These are phyloP conservation scores for Porcisia hertigi DNA, from an alignment of 208 protist genomes.

Conservation along the genomic window DNA sequence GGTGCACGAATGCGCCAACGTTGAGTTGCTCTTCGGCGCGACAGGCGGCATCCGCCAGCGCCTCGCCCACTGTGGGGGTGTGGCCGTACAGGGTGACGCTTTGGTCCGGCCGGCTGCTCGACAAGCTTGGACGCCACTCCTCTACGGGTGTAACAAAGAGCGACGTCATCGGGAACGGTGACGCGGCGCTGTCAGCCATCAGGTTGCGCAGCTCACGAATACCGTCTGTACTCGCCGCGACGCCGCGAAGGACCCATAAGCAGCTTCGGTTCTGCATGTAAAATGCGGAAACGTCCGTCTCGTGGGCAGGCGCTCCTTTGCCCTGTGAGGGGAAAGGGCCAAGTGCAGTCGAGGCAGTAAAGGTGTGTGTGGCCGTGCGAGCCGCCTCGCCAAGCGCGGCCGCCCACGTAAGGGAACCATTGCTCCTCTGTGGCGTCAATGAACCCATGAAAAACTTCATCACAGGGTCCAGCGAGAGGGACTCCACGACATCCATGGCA, in stretches of 20 bases:
- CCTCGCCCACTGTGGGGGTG: conserved; percentile 40
- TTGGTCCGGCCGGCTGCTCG: conserved; percentile 24
- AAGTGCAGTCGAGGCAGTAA: conserved; percentile 16
- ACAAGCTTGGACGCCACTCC: conserved; percentile 19
- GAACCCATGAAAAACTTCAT: conserved; percentile 76
- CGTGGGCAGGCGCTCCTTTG: background rate
- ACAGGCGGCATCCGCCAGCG: conserved; percentile 33
- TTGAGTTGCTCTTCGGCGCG: conserved; percentile 51
- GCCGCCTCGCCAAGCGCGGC: conserved; percentile 46
- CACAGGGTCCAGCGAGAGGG: conserved; percentile 59
- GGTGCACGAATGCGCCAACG: conserved; percentile 70
- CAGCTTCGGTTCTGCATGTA: conserved; percentile 33
- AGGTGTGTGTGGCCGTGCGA: conserved; percentile 23
- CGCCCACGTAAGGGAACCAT: conserved; percentile 25
- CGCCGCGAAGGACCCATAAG: conserved; percentile 67
- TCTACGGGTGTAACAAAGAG: conserved; percentile 40
- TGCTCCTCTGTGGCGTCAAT: conserved; percentile 20
- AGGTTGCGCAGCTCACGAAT: conserved; percentile 52
- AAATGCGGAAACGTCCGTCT: conserved; percentile 19
- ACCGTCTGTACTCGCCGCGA: conserved; percentile 34
- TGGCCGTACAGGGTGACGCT: conserved; percentile 57
- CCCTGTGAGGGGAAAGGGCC: background rate
- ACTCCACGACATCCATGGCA: conserved; percentile 55
- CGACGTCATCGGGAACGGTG: conserved; percentile 41
- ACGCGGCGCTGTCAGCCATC: conserved; percentile 17